Evolutionary conservation across 2,329 filamentous ascomycete species (phyloP), one percentile per base, ranked within the genome.

Genomic region (Scytalidium sp.): DNA sequence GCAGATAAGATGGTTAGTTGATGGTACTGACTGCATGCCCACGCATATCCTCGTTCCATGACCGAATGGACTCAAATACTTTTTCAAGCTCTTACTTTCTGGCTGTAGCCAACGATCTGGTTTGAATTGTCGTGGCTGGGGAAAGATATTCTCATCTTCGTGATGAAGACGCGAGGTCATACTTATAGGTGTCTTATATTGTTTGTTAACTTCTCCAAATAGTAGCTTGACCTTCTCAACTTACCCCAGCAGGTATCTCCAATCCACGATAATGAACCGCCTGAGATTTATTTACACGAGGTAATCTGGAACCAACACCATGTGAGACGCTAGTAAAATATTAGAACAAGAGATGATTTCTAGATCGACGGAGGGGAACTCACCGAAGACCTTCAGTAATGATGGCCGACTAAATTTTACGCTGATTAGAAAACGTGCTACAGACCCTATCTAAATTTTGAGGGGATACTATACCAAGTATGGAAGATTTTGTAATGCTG

Each of bases 401-500:
- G 9, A 55, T 51, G n/a, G 55, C 27, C 46, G 40, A 39, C 49
- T 49, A 43, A 21, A 36, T 1, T 25, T 15, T 21, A 44, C 22
- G 47, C n/a, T n/a, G n/a, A n/a, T n/a, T n/a, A n/a, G n/a, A n/a
- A n/a, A n/a, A n/a, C n/a, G n/a, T n/a, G 43, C 19, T 25, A 36
- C 21, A 29, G 9, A 32, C 17, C 23, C 3, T 23, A 29, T 7
- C 25, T n/a, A 39, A n/a, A 32, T 17, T 29, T 32, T 46, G 19
- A 17, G 7, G 9, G 17, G 1, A 27, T n/a, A 22, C 7, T 23
- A 45, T 43, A 56, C 52, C 46, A 53, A 43, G 32, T 50, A 56
- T 27, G 55, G 58, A 7, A 62, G 46, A 17, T 58, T 46, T 15
- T 58, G 53, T 8, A 64, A 46, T n/a, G 59, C 45, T 10, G 52